Evolutionary conservation across 2,329 filamentous ascomycete species (phyloP).

Genomic region (Fusarium begoniae): DNA sequence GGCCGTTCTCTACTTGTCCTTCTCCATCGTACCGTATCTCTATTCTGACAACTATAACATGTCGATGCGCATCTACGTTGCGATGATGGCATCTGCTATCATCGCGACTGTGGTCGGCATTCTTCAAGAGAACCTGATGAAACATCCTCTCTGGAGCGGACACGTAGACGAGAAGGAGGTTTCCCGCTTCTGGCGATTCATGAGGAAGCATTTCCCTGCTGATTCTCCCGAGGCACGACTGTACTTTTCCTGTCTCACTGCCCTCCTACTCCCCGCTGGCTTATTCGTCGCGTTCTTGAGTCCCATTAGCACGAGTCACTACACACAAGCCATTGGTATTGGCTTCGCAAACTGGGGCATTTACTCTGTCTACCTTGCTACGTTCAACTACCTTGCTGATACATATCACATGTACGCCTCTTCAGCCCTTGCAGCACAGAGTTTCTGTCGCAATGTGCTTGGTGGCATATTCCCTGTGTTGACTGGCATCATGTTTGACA

Average conservation of each 20-base stretch:
- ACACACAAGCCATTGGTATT: constrained; percentile 64
- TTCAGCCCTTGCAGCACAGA: constrained; percentile 86
- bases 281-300: constrained; percentile 64
- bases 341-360: constrained; percentile 85
- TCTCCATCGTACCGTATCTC: constrained; percentile 81
- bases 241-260: constrained; percentile 84
- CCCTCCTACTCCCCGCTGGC: constrained; percentile 78
- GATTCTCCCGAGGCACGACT: constrained; percentile 78
- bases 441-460: constrained; percentile 84
- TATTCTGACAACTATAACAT: constrained; percentile 73
- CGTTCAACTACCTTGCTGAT: constrained; percentile 94
- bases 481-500: constrained; percentile 75
- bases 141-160: constrained; percentile 50
- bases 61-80: constrained; percentile 76
- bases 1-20: constrained; percentile 88
- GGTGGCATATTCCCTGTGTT: constrained; percentile 84
- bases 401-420: constrained; percentile 86
- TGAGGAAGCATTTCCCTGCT: constrained; percentile 57
- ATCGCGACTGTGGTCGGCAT: constrained; percentile 76
- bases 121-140: constrained; percentile 74
- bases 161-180: constrained; percentile 31
- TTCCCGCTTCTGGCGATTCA: constrained; percentile 55
- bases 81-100: constrained; percentile 73
- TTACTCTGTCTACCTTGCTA: constrained; percentile 84
- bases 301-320: constrained; percentile 38